Conservation (phyloP, 1,284 basidiomycete genomes). For the Boletellus deceptivus region DNA sequence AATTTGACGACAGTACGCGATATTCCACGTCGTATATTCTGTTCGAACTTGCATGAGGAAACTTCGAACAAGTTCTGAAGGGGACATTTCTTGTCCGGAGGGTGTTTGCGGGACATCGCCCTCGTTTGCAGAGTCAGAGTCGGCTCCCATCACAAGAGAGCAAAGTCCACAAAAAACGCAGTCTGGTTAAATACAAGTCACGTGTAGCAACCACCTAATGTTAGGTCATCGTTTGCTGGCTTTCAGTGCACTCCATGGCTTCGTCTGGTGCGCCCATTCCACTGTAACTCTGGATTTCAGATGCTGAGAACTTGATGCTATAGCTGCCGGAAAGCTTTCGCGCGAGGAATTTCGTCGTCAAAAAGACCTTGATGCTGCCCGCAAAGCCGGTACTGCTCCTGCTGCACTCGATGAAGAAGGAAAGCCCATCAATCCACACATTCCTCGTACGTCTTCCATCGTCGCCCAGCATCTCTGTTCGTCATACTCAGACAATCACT, state of each 20-base stretch:
- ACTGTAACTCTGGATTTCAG: not conserved
- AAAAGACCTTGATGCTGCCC: conserved; percentile 94
- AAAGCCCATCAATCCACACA: conserved; percentile 96
- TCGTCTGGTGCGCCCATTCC: conserved; percentile 41
- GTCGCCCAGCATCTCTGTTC: not conserved
- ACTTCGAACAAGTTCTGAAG: conserved; percentile 14
- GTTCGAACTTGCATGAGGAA: conserved; percentile 20
- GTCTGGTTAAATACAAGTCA: conserved; percentile 5
- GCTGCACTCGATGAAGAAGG: conserved; percentile 95
- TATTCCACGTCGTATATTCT: conserved; percentile 24
- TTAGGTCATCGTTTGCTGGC: not conserved
- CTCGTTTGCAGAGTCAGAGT: conserved; percentile 9
- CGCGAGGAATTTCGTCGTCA: conserved; percentile 91
- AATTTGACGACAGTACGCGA: conserved; percentile 15
- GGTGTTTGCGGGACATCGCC: conserved; percentile 9
- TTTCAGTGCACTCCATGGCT: conserved; percentile 36
- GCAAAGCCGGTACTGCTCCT: conserved; percentile 96
- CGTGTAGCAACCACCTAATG: conserved; percentile 7
- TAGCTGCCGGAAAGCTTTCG: conserved; percentile 79
- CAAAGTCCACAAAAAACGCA: not conserved
- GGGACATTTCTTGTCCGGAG: conserved; percentile 2
- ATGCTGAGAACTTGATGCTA: not conserved
- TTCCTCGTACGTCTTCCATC: conserved; percentile 69
- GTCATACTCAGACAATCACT: conserved; percentile 1
- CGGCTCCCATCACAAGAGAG: conserved; percentile 3